Base-by-base conservation (phyloP, 306 rosid genomes). In the Castanea sativa region DNA sequence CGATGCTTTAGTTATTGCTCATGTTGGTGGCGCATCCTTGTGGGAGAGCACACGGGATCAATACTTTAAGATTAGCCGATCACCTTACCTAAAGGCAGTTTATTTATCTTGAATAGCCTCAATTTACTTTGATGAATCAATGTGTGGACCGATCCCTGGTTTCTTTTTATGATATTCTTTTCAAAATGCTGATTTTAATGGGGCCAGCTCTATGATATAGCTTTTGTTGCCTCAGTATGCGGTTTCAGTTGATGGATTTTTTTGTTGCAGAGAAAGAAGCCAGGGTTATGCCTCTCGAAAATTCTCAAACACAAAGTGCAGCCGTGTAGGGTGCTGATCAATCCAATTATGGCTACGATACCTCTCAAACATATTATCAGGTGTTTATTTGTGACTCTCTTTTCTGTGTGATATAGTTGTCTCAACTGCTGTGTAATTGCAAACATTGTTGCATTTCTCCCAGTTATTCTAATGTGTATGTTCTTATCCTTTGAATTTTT, bases 1-100 rank as follows among this genome's bases (percentile, higher is more conserved):
- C 7, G 99, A 96, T 88, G 99, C 99, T 80, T 90, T 96, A 76
- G 98, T 96, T 80, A 93, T 96, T 87, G 92, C 99, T 76, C 96
- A 93, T 73, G 93, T 92, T 72, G 99, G 99, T 38, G 92, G 85
- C 79, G 83, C 90, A 69, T 86, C 96, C 13, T 86, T 96, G 90
- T 93, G 99, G 99, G 96, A 91, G 89, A 91, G 89, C 82, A 93
- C 99, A 52, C 92, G 97, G 29, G 93, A 91, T 86, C 96, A 89
- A 85, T 96, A 93, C 91, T 92, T 96, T 29, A 96, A 88, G 86
- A 85, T 75, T 81, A 85, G 90, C 89, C 83, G 79, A 74, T 88
- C 93, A 35, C 96, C 99, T 5, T 96, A 96, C 88, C 87, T 96
- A 27, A 96, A 96, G 98, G 98, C 93, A 76, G 75, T 77, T 86